Evolutionary conservation across 352 stramenopile species (phyloP).

Genomic region (Globisporangium abappressorium): DNA sequence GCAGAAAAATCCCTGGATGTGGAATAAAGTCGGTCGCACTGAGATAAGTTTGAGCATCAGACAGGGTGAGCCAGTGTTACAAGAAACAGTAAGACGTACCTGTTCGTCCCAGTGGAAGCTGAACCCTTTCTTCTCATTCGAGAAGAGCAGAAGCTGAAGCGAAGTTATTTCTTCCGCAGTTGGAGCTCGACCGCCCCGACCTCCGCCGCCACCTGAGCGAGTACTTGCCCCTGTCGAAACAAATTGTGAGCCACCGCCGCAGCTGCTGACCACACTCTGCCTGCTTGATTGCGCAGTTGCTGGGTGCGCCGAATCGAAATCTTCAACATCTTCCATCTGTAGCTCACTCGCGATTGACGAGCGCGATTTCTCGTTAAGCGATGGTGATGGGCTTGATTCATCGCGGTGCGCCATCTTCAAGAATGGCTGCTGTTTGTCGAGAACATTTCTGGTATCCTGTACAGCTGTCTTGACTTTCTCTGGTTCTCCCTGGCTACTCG

Average conservation of each 20-base stretch:
- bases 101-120: slow-evolving; percentile 70
- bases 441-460: slow-evolving; percentile 26
- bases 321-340: slow-evolving; percentile 22
- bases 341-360: slow-evolving; percentile 10
- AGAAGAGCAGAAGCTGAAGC: slow-evolving; percentile 62
- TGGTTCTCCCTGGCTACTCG: background rate
- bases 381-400: background rate
- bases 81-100: slow-evolving; percentile 19
- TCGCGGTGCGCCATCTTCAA: background rate
- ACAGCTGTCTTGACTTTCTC: background rate
- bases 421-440: background rate
- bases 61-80: background rate
- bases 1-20: slow-evolving; percentile 64
- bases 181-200: slow-evolving; percentile 16
- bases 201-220: background rate
- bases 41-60: background rate
- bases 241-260: background rate
- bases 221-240: background rate
- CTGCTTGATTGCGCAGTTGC: background rate
- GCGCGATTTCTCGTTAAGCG: background rate
- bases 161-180: slow-evolving; percentile 42
- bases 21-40: background rate
- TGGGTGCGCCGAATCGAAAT: slow-evolving; percentile 10
- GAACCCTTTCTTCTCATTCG: slow-evolving; percentile 49
- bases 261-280: background rate